Conservation (phyloP, 1,139 yeast species). For the Yamadazyma kanchanaburiensis region DNA sequence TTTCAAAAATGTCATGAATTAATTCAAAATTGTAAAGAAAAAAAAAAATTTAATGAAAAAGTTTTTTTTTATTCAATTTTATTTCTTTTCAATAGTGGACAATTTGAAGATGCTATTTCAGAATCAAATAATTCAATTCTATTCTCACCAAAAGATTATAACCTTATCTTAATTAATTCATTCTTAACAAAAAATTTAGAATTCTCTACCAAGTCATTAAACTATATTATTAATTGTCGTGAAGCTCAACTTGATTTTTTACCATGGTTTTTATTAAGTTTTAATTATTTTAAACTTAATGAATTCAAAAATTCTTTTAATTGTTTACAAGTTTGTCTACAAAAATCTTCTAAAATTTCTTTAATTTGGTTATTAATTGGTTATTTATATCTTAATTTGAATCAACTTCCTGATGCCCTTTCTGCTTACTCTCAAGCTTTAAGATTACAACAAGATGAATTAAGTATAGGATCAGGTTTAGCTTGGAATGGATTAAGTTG, state of each 20-base stretch:
- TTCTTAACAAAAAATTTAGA: constrained; percentile 1
- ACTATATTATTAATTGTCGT: constrained; percentile 6
- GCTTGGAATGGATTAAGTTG: constrained; percentile 67
- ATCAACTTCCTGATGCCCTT: constrained; percentile 61
- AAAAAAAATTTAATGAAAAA: constrained; percentile 2
- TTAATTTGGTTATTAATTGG: constrained; percentile 69
- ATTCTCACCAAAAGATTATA: constrained; percentile 6
- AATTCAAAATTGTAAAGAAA: constrained; percentile 2
- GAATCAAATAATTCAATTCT: constrained; percentile 3
- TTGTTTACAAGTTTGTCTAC: constrained; percentile 54
- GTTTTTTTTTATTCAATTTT: constrained; percentile 6
- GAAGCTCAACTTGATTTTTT: constrained; percentile 37
- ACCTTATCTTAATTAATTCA: constrained; percentile 3
- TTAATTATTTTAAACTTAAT: constrained; percentile 45
- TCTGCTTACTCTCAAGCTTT: constrained; percentile 68
- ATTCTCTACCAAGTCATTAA: constrained; percentile 4
- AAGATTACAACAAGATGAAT: constrained; percentile 48
- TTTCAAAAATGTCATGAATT: background rate
- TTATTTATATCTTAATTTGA: constrained; percentile 52
- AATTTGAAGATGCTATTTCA: constrained; percentile 3
- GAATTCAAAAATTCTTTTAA: constrained; percentile 55
- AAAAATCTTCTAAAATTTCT: constrained; percentile 52
- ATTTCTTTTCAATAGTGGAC: constrained; percentile 2
- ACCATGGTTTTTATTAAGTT: constrained; percentile 58
- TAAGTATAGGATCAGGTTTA: constrained; percentile 49